Base-by-base conservation (phyloP, 345 rosid genomes). In the Citrus trifoliata region DNA sequence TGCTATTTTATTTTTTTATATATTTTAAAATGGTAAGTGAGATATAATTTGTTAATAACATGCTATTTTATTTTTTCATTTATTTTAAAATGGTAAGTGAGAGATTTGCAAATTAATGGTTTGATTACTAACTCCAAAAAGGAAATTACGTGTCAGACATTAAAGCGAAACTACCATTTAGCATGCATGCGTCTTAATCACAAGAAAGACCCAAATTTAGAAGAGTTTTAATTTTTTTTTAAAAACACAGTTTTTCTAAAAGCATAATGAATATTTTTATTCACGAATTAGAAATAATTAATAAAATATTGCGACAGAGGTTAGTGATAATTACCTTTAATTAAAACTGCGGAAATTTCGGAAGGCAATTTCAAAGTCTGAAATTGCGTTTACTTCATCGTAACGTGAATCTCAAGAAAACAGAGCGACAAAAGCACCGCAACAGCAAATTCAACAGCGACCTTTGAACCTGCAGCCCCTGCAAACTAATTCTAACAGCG, bases 351-450 rank as follows among this genome's bases (percentile, higher is more conserved):
- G 64, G 63, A 75, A 60, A 35, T 69, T 42, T 66, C 46, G 71
- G n/a, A 63, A 67, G n/a, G 51, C 22, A 25, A 10, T 65, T 19
- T 67, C 51, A 10, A n/a, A 21, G 9, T 7, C 56, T 30, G 19
- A 40, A 12, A 12, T 33, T 28, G 21, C 38, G 28, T 6, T 77
- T 70, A 80, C 60, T 60, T 62, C 77, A 78, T 81, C 9, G 62
- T 28, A 59, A 22, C 77, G 83, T 77, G 53, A 60, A 73, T 68
- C 72, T 77, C 51, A 74, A 82, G 73, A 27, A 73, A 81, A 30
- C 63, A 48, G 32, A 22, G 51, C 51, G 30, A 71, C 74, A 7
- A 51, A 19, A 51, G 30, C 74, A 3, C 55, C 68, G 46, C 65
- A 27, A 35, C 70, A 55, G 56, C 69, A 35, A 71, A 35, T 27